Evolutionary conservation across 2,329 filamentous ascomycete genomes (phyloP), one percentile per base, ranked within the genome.

Genomic region (Exophiala mesophila): DNA sequence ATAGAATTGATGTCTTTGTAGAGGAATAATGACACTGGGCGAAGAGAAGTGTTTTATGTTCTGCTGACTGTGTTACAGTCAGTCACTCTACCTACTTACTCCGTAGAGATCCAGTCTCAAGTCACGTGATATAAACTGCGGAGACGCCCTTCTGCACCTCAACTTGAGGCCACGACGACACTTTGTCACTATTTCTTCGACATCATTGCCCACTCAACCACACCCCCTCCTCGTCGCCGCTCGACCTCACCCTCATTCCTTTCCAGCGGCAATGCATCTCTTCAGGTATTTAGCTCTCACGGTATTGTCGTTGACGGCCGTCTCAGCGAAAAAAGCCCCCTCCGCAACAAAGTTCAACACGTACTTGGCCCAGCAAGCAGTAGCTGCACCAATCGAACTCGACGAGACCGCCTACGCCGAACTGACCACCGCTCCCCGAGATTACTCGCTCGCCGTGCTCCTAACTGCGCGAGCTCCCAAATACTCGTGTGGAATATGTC

Each of bases 401-500:
- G 76, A 82, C 63, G 88, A 95, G 63, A 67, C 69, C 17, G 71
- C 74, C 35, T 98, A 92, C 72, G 74, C 77, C 55, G 77, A 85
- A 53, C 69, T 97, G 54, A 94, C 86, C 3, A 69, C 78, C 12
- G 68, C 77, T 1, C 88, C 89, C 9, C 80, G 92, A 54, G 85
- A 98, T 66, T 94, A 96, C 64, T 81, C 81, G 28, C 76, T 85
- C 19, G 83, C 82, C 2, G 77, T 98, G 3, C 77, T 98, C 10
- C 71, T 98, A 53, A 98, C 92, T 1, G 92, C 92, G 26, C 68
- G 89, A 58, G 89, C 95, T 54, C 60, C 80, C 21, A 79, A 87
- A 45, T 96, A 86, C 61, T 86, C 85, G 47, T 98, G 92, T 63
- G 72, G 81, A 53, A 72, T 97, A 36, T 98, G 92, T 65, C 77